phyloP scores from a whole-genome alignment of 2,329 filamentous ascomycete genomes.

The Trichoderma oligosporum region DNA sequence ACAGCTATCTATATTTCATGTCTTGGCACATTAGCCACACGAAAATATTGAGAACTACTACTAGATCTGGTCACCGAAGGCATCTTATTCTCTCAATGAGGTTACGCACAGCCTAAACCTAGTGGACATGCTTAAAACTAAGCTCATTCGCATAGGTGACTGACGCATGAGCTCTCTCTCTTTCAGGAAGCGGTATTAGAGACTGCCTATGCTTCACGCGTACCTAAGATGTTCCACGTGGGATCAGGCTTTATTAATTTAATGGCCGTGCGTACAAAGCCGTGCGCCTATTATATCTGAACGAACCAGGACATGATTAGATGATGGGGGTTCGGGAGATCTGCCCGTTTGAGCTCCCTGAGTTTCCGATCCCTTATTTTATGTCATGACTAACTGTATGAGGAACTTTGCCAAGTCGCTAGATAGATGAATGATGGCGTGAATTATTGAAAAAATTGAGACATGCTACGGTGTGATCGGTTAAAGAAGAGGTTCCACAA shows the following conservation, averaged over 20 bases:
- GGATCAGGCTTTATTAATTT: not conserved
- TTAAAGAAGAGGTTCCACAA: not conserved
- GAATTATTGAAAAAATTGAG: not conserved
- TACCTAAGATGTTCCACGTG: not conserved
- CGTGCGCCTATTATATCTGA: not conserved
- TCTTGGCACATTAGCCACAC: not conserved
- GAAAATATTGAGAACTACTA: not conserved
- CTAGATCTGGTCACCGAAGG: not conserved
- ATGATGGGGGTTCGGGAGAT: not conserved
- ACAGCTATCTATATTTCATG: not conserved
- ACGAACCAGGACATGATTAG: not conserved
- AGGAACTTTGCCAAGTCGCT: too few species aligned
- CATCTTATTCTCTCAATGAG: not conserved
- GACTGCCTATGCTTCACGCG: not conserved
- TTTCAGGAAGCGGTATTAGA: not conserved
- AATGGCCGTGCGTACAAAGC: not conserved
- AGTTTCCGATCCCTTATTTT: not conserved
- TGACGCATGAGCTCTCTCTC: not conserved
- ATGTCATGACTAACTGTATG: too few species aligned
- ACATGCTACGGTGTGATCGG: not conserved
- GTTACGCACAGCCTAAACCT: not conserved
- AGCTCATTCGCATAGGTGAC: not conserved
- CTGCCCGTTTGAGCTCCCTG: not conserved
- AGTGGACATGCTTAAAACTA: constrained; percentile 3
- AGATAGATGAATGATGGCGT: not conserved